Conservation (phyloP, 495 filamentous ascomycete genomes). For the Neurospora tetraspora region DNA sequence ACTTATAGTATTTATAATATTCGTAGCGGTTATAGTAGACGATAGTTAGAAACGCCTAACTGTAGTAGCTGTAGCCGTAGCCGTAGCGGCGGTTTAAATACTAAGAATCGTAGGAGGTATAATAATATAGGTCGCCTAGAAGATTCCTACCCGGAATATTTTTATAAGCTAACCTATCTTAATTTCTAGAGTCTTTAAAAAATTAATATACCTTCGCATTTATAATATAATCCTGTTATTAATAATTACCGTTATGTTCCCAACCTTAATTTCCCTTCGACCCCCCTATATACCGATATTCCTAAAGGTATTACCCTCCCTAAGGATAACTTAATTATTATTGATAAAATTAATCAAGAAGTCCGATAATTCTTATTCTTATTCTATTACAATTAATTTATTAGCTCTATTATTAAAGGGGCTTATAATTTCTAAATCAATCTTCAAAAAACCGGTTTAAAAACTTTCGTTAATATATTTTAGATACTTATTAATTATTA, state of each 20-base stretch:
- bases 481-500: not conserved
- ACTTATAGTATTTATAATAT: no score
- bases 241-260: not conserved
- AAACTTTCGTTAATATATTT: not conserved
- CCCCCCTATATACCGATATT: not conserved
- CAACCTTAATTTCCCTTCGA: not conserved
- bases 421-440: not conserved
- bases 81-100: not conserved
- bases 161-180: not conserved
- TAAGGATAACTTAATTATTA: not conserved
- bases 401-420: not conserved
- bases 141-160: not conserved
- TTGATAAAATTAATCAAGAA: not conserved
- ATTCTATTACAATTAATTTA: not conserved
- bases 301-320: not conserved
- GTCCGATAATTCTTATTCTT: not conserved
- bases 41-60: no score
- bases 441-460: not conserved
- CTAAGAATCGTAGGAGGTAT: not conserved
- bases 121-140: not conserved
- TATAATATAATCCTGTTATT: not conserved
- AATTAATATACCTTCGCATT: not conserved
- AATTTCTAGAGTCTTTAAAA: not conserved
- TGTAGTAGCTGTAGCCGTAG: no score
- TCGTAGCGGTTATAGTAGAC: no score